Evolutionary conservation across 371 early-diverging fungal species (phyloP), one percentile per base, ranked within the genome.

Genomic region (Funneliformis caledonium): DNA sequence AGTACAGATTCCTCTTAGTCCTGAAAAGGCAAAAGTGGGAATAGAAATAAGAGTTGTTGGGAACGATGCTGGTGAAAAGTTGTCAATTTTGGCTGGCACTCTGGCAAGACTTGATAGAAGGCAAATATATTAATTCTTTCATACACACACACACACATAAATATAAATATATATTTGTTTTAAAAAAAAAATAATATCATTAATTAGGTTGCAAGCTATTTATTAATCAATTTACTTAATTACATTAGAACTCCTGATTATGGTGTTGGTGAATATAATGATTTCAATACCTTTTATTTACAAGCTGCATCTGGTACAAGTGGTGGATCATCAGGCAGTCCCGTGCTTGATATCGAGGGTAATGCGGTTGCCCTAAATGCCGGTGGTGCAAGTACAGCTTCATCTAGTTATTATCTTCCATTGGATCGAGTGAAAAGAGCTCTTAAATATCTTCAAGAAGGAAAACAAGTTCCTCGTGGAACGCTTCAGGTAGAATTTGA

Each of bases 51-150:
- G 94, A 37, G 95, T 95, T 1, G 93, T 94, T 12, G 96, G 94
- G 81, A 94, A 94, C 82, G 94, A 95, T 83, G 96, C 94, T 16
- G 94, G 94, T 10, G 96, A 95, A 82, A 95, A 95, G 81, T 87
- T 96, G 59, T 89, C 89, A 69, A 95, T 96, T 80, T 82, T 94
- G 67, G 91, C 93, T 7, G 96, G 96, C 31, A 91, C 93, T 1
- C 83, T 96, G 8, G 93, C 95, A 9, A 88, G 96, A 16, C 82
- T 96, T 76, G 94, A 96, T 83, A 86, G 96, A 76, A 65, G 80
- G 79, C 42, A 37, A 79, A 22, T 52, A 37, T 81, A 26, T 59
- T 19, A 45, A 37, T 16, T 42, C 26, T 26, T 26, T 26, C 26
- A 26, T 26, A 26, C 26, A 26, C 48, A 22, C 26, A 26, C 0